Percentiles rank a stretch among this genome's conserved stretches.
phyloP scores from a whole-genome alignment of 371 early-diverging fungal species.

The Lichtheimia corymbifera region DNA sequence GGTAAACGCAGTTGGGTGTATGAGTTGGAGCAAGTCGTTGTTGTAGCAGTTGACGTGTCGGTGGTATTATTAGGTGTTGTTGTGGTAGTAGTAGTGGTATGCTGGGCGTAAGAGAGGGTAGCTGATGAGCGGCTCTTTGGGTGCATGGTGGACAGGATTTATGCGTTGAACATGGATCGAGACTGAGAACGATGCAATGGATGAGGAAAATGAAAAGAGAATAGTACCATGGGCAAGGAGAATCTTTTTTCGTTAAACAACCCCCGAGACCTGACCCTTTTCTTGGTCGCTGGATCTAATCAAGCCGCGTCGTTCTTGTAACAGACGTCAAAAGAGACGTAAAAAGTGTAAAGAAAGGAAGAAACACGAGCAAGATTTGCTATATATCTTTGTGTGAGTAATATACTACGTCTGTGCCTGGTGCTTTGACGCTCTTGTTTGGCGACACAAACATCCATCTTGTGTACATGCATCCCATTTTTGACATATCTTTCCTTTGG shows the following conservation, averaged over 20 bases:
- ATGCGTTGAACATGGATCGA: background rate
- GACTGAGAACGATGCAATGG: constrained; percentile 1
- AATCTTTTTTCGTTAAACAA: constrained; percentile 2
- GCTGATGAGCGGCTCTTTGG: constrained; percentile 12
- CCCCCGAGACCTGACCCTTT: constrained; percentile 2
- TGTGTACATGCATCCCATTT: no score
- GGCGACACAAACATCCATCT: no score
- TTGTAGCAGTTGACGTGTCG: background rate
- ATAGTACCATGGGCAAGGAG: constrained; percentile 4
- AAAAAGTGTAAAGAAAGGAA: no score
- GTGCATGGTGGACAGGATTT: constrained; percentile 3
- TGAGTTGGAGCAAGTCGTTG: no score
- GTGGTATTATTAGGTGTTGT: background rate
- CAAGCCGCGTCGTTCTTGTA: no score
- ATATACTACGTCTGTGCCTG: no score
- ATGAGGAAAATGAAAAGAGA: constrained; percentile 8
- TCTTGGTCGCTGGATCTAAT: background rate
- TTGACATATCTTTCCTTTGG: no score
- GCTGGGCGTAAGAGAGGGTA: constrained; percentile 2
- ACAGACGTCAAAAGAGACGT: no score
- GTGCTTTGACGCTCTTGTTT: no score
- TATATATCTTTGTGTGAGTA: no score
- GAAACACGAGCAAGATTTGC: no score
- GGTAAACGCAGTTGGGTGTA: constrained; percentile 3
- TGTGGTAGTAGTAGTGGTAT: background rate